Percentiles rank a stretch among this genome's conserved stretches.
Conservation (phyloP, 805 yeast species). For the Starmera pachycereana region DNA sequence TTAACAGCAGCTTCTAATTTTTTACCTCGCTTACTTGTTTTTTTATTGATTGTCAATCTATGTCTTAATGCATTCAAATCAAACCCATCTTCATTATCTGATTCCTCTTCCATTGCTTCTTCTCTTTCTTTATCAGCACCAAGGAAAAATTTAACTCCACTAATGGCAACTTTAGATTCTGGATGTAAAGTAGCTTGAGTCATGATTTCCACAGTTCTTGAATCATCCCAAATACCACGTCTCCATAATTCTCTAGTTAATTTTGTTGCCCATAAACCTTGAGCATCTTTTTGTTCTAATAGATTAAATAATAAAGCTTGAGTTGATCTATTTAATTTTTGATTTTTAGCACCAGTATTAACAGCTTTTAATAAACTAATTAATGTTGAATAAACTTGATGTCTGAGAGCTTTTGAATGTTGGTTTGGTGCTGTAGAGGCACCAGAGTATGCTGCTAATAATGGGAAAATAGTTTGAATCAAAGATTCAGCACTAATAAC, state of each 20-base stretch:
- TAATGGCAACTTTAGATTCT: conserved; percentile 74
- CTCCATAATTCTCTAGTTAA: conserved; percentile 94
- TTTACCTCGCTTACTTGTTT: conserved; percentile 67
- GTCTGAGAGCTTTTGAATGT: conserved; percentile 74
- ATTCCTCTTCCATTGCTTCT: conserved; percentile 65
- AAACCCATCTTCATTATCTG: conserved; percentile 58
- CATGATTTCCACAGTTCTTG: conserved; percentile 96
- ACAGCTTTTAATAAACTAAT: conserved; percentile 71
- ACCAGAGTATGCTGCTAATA: conserved; percentile 58
- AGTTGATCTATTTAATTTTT: conserved; percentile 78
- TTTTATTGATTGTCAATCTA: conserved; percentile 75
- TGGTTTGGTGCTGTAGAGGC: conserved; percentile 33
- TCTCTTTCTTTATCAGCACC: conserved; percentile 95
- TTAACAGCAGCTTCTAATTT: conserved; percentile 70
- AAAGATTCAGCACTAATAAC: conserved; percentile 70
- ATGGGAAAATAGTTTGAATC: conserved; percentile 82
- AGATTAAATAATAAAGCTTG: conserved; percentile 88
- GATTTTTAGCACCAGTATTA: conserved; percentile 84
- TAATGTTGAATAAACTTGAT: conserved; percentile 71
- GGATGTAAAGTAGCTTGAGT: conserved; percentile 88
- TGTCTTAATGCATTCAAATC: conserved; percentile 72
- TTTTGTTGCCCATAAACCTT: conserved; percentile 94
- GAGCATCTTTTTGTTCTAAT: conserved; percentile 67
- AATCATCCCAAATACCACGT: conserved; percentile 97
- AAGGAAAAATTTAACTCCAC: conserved; percentile 85